Conservation (phyloP, 352 stramenopile species). For the Discostella stelligera region DNA sequence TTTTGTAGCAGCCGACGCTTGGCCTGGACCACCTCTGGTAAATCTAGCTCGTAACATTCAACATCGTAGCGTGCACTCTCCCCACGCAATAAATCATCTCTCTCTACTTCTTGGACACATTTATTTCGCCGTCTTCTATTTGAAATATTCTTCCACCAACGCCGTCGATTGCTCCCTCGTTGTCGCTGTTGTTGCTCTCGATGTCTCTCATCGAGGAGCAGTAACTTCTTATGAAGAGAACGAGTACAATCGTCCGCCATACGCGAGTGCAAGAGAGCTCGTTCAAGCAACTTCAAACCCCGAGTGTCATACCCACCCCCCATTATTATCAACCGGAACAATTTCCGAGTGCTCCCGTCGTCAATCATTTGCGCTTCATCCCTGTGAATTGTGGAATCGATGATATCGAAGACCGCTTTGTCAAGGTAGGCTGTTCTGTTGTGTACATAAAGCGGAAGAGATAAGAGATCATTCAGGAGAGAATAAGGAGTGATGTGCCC, state of each 20-base stretch:
- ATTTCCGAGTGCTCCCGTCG: neutral
- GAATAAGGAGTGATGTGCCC: neutral
- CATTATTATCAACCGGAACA: slow-evolving; percentile 59
- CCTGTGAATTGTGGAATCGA: slow-evolving; percentile 8
- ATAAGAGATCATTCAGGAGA: neutral
- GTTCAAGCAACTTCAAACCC: slow-evolving; percentile 56
- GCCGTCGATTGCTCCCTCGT: neutral
- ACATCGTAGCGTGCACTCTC: slow-evolving; percentile 31
- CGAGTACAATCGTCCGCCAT: slow-evolving; percentile 1
- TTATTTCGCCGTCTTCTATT: neutral
- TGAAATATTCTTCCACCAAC: neutral
- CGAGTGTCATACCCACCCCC: slow-evolving; percentile 72
- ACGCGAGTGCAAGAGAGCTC: slow-evolving; percentile 1
- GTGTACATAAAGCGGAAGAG: neutral
- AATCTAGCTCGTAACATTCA: slow-evolving; percentile 63
- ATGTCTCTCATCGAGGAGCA: neutral
- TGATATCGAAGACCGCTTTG: slow-evolving; percentile 40
- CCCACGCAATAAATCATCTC: neutral
- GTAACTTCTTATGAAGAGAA: slow-evolving; percentile 1
- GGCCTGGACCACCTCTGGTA: slow-evolving; percentile 56
- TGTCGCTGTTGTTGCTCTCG: slow-evolving; percentile 8
- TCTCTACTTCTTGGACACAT: neutral
- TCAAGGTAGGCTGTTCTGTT: slow-evolving; percentile 68
- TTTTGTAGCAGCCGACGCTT: slow-evolving; percentile 57
- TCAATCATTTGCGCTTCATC: slow-evolving; percentile 10